phyloP scores from a whole-genome alignment of 805 yeast species.

The Metschnikowia proteae region DNA sequence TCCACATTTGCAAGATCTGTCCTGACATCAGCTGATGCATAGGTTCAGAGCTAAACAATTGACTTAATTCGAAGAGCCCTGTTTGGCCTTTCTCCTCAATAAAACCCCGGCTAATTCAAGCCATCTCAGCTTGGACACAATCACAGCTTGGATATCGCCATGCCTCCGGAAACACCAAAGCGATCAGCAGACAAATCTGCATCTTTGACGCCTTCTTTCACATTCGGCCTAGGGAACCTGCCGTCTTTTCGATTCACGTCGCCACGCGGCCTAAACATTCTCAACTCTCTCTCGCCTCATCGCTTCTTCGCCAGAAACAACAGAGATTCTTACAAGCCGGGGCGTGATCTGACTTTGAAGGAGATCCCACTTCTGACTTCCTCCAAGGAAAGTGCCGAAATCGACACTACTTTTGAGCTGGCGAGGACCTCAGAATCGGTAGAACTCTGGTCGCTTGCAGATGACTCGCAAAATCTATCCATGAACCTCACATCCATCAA shows the following conservation, averaged over 20 bases:
- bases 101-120: neutral
- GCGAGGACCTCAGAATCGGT: conserved; percentile 14
- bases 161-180: conserved; percentile 17
- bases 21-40: neutral
- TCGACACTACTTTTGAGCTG: conserved; percentile 14
- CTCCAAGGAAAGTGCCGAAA: neutral
- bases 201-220: conserved; percentile 30
- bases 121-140: neutral
- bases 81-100: neutral
- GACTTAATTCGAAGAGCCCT: neutral
- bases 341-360: neutral
- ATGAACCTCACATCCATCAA: conserved; percentile 24
- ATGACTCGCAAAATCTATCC: conserved; percentile 18
- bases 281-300: conserved; percentile 34
- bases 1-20: neutral
- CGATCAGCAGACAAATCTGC: conserved; percentile 4
- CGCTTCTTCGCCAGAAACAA: conserved; percentile 24
- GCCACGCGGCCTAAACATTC: conserved; percentile 25
- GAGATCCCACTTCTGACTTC: neutral
- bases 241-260: conserved; percentile 41
- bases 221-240: conserved; percentile 40
- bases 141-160: neutral
- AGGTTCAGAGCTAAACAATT: neutral
- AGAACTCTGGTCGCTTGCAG: conserved; percentile 33
- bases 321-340: neutral